Base-by-base conservation (phyloP, 2,329 filamentous ascomycete genomes). In the Verticillium dahliae region DNA sequence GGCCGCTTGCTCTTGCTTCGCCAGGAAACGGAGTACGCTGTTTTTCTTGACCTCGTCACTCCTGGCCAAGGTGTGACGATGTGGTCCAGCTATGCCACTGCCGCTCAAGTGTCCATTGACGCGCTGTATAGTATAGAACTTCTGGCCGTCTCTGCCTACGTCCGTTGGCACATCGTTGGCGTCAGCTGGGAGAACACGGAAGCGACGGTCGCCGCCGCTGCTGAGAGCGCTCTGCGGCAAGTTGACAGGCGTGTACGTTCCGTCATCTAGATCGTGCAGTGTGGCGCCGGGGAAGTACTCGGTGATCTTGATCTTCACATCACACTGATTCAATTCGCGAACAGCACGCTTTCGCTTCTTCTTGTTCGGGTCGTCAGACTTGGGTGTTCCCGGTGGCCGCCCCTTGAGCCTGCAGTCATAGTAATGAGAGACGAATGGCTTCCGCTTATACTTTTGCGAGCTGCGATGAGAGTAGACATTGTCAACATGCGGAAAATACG, bases 231-330 rank as follows among this genome's bases (percentile, higher is more conserved):
- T 65, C 52, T 67, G 66, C 13, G 60, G 60, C 14, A 61, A 60
- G 22, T 58, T 57, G 37, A 61, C 61, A 6, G 61, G 64, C 41
- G 57, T 58, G 38, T 61, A 65, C 6, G 57, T 61, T n/a, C 61
- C 61, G 31, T 65, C 62, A 27, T 65, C 64, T 3, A 65, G 57
- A 27, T 65, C 64, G 55, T 73, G 72, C 52, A 78, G 69, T 18
- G 75, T 72, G 1, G 77, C 73, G 71, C 82, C 84, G 10, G 88
- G 84, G 60, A 89, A 88, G 75, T 90, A 91, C 73, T 93, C 90
- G 2, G 89, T 92, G 63, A 93, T 91, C 73, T 92, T 93, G 72
- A 93, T 92, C 75, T 93, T 93, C 65, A 93, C 90, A 72, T 93
- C 90, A 72, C 90, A 94, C n/a, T 92, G 80, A 74, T 92, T 89